phyloP scores from a whole-genome alignment of 1,284 basidiomycete genomes.

The Sanghuangporus baumii region DNA sequence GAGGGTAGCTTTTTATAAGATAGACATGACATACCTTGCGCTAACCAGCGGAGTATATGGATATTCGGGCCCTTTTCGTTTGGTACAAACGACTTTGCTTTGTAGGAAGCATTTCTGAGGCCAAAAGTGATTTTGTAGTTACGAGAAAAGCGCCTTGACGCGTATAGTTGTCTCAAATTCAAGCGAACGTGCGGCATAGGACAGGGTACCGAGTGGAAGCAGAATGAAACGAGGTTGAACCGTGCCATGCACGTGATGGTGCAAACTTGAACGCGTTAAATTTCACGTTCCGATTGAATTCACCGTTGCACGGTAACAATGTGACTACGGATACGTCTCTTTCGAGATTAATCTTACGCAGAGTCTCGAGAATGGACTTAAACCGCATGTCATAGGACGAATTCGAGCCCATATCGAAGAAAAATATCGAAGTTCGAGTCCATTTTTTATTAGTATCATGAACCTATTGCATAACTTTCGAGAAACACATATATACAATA shows the following conservation, averaged over 20 bases:
- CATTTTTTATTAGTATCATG: too few relatives aligned
- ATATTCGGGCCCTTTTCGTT: slow-evolving; percentile 16
- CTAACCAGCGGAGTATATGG: slow-evolving; percentile 5
- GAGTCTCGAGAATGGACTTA: too few relatives aligned
- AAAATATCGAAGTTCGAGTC: too few relatives aligned
- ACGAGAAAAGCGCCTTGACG: neutral
- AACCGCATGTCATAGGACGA: too few relatives aligned
- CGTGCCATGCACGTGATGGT: neutral
- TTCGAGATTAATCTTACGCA: too few relatives aligned
- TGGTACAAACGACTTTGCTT: slow-evolving; percentile 9
- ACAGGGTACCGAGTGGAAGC: neutral
- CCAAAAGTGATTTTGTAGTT: neutral
- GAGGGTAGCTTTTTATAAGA: neutral
- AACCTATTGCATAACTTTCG: too few relatives aligned
- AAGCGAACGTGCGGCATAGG: neutral
- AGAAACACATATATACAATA: too few relatives aligned
- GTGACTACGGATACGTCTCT: too few relatives aligned
- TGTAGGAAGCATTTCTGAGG: neutral
- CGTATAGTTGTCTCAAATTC: neutral
- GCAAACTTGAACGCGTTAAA: neutral
- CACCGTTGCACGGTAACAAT: too few relatives aligned
- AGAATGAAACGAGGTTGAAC: neutral
- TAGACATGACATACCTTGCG: slow-evolving; percentile 5
- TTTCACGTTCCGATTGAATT: neutral
- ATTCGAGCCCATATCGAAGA: too few relatives aligned